These are phyloP conservation scores for Ophiostoma populinum DNA, from an alignment of 2,329 filamentous ascomycete genomes.

Conservation along the genomic window DNA sequence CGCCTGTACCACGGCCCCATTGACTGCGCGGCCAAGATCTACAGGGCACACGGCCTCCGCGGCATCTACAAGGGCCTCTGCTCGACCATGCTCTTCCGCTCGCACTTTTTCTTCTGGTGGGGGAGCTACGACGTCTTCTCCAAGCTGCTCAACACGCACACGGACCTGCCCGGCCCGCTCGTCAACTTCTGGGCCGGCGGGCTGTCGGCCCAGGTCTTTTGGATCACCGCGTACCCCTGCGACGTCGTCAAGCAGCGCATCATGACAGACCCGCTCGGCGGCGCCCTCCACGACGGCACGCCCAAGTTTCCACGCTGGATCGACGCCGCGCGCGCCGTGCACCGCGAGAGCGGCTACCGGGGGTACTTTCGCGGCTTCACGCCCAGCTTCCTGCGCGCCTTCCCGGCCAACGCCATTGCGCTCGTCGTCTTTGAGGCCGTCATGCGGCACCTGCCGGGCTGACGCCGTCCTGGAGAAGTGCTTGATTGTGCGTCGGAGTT, in stretches of 20 bases:
- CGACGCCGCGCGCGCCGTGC: conserved; percentile 63
- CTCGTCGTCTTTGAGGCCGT: conserved; percentile 85
- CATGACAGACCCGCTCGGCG: conserved; percentile 85
- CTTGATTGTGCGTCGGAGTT: no score
- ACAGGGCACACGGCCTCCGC: conserved; percentile 50
- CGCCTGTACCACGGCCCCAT: conserved; percentile 74
- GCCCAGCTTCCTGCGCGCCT: conserved; percentile 84
- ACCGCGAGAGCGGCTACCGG: conserved; percentile 53
- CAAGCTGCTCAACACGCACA: conserved; percentile 45
- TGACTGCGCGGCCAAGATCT: conserved; percentile 61
- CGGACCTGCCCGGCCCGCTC: conserved; percentile 53
- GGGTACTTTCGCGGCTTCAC: conserved; percentile 90
- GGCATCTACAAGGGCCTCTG: conserved; percentile 76
- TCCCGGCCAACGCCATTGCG: conserved; percentile 90
- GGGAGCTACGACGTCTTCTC: conserved; percentile 81
- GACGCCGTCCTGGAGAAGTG: no score
- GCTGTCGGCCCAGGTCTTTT: conserved; percentile 83
- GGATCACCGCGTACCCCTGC: conserved; percentile 78
- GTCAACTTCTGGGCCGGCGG: conserved; percentile 98
- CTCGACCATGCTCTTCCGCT: conserved; percentile 75
- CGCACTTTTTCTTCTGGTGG: conserved; percentile 98
- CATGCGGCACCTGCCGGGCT: conserved; percentile 52
- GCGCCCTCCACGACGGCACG: conserved; percentile 46
- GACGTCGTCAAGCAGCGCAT: conserved; percentile 93
- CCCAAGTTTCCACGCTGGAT: conserved; percentile 59